Evolutionary conservation across 495 filamentous ascomycete species (phyloP).

Genomic region (Podospora comata): DNA sequence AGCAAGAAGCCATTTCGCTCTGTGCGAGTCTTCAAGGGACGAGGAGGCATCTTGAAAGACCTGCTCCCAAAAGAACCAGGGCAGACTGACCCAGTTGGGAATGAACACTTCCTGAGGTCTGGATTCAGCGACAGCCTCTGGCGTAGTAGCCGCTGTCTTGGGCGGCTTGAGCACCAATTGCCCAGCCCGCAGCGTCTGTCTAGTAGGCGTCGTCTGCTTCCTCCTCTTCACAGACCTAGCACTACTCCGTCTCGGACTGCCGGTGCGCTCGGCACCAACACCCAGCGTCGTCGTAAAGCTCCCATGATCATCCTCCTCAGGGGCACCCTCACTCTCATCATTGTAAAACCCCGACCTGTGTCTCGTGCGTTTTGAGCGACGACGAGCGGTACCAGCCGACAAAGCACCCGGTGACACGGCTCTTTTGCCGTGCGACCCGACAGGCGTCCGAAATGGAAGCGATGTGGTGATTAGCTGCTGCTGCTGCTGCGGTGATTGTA

Average conservation of each 20-base stretch:
- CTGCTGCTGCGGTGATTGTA: not conserved
- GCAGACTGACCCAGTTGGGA: constrained; percentile 66
- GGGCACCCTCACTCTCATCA: constrained; percentile 21
- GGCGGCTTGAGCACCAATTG: not conserved
- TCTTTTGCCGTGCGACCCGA: constrained; percentile 17
- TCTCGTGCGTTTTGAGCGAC: constrained; percentile 23
- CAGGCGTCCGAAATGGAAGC: not conserved
- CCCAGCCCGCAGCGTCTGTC: not conserved
- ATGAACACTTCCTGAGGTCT: constrained; percentile 32
- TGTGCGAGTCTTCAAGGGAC: constrained; percentile 54
- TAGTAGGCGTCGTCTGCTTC: not conserved
- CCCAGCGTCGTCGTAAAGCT: too few relatives aligned
- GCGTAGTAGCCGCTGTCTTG: not conserved
- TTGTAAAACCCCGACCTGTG: constrained; percentile 29
- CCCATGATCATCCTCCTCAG: constrained; percentile 6
- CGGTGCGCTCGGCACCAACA: constrained; percentile 11
- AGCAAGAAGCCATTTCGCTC: constrained; percentile 59
- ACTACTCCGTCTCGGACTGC: not conserved
- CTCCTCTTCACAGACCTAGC: not conserved
- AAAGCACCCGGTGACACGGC: not conserved
- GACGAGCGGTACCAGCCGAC: not conserved
- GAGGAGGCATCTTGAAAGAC: constrained; percentile 65
- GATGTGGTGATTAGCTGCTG: not conserved
- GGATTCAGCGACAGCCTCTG: not conserved
- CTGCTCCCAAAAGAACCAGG: constrained; percentile 66